Evolutionary conservation across 148 eudicot genomes (phyloP).

Genomic region (Cornus kousa): DNA sequence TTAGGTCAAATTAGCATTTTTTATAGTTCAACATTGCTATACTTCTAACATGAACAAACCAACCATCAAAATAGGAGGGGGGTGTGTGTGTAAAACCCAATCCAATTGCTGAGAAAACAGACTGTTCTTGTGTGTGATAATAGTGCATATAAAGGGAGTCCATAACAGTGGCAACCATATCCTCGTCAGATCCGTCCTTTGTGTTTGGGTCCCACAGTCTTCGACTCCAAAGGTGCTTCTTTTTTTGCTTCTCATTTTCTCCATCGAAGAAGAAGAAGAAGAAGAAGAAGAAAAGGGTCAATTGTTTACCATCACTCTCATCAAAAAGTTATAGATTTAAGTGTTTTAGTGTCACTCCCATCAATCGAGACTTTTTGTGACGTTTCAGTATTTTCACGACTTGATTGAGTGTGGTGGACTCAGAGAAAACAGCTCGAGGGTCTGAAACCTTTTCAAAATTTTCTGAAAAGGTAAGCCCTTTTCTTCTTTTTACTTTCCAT

Average conservation of each 20-base stretch:
- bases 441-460: conserved; percentile 13
- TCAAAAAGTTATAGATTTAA: not conserved
- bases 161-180: conserved; percentile 17
- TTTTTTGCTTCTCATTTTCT: conserved; percentile 22
- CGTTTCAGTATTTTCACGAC: too few species aligned
- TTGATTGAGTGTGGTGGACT: conserved; percentile 3
- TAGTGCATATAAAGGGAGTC: not conserved
- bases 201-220: conserved; percentile 26
- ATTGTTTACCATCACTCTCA: too few species aligned
- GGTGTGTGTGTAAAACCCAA: not conserved
- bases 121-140: not conserved
- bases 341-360: too few species aligned
- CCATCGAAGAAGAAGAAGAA: not conserved
- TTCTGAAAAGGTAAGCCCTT: conserved; percentile 33
- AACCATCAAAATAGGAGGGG: not conserved
- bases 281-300: too few species aligned
- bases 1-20: too few species aligned
- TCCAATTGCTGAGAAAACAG: not conserved
- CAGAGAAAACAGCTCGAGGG: not conserved
- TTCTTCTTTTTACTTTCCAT: conserved; percentile 10
- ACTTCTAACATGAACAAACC: not conserved
- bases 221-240: conserved; percentile 14
- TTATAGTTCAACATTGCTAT: too few species aligned
- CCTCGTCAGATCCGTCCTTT: conserved; percentile 43
- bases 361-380: too few species aligned